Base-by-base conservation (phyloP, 768 basidiomycete species). In the Naganishia friedmannii region DNA sequence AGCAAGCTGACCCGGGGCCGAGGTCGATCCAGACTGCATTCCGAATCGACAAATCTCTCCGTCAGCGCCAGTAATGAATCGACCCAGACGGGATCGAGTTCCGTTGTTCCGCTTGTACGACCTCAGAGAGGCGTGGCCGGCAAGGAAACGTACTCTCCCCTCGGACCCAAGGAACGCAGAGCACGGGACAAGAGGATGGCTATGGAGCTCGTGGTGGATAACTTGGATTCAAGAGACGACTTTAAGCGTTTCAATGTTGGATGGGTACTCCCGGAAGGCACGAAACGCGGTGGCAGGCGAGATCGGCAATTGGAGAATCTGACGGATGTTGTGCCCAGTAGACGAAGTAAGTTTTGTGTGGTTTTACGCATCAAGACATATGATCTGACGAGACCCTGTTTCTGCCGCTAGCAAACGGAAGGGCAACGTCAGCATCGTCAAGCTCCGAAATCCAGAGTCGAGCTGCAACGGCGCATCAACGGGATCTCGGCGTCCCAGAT, bases 161-260 rank as follows among this genome's bases (percentile, higher is more conserved):
- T 80, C 34, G 76, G 71, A 3, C 77, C 77, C 56, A 73, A 69
- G 58, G 77, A 81, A 67, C 65, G 80, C 29, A 58, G 78, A 26
- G 72, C 74, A 48, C 57, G 67, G 42, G 69, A 73, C 39, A 72
- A 69, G 66, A 42, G 39, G 60, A 42, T 63, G 39, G 74, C 78
- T 46, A 53, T 81, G 72, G 77, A 77, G 54, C 84, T 85, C 29
- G 82, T 90, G 66, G 88, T 91, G 2, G 85, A 87, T n/a, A 84
- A 87, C 51, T 87, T 94, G 37, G 89, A 89, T 76, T 85, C 86
- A 53, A 85, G 86, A 67, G 86, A 86, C 53, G 88, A 88, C 23
- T 96, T 95, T 83, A 86, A 84, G 76, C 81, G 88, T 82, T 95
- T 95, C 82, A 89, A 96, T 70, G 83, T 84, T 28, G 93, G 93